Evolutionary conservation across 306 rosid genomes (phyloP), one percentile per base, ranked within the genome.

Genomic region (Quercus robur): DNA sequence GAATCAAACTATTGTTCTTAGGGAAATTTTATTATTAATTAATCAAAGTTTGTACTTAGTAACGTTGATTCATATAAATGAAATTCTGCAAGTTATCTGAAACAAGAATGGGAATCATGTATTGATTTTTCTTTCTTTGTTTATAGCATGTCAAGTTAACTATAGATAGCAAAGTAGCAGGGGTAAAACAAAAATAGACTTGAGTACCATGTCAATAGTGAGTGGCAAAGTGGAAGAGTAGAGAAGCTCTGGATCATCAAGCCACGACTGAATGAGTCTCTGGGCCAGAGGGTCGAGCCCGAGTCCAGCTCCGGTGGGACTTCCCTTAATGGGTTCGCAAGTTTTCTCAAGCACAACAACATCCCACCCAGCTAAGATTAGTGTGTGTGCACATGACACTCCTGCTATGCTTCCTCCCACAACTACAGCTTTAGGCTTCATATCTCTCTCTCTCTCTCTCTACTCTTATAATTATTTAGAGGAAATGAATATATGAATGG

Each of bases 321-420:
- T 87, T 56, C 94, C 91, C 4, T 86, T 84, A 6, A 89, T 82
- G 33, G 93, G 87, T 5, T 85, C 63, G 25, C 56, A 13, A 25
- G 97, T 80, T 84, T 92, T 94, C 87, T 94, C 97, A 54, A 94
- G 77, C 64, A 92, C 85, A 31, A 85, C 70, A 23, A 91, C 97
- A 18, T 89, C 89, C 97, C 97, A 94, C 31, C 97, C 97, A 28
- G 93, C 91, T 54, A 56, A 76, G 31, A 52, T 79, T 23, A 94
- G 93, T 14, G 98, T 64, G 81, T 88, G 92, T 2, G 97, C 93
- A 68, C 77, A 78, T 54, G 98, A 89, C 21, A 92, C 28, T 1
- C 98, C 98, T 8, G 87, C 94, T 71, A 91, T 91, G 91, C 97
- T 92, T 19, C 97, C 97, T 20, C 98, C 98, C 1, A 87, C 94